Evolutionary conservation across 805 yeast species (phyloP).

Genomic region (Zygosaccharomyces bisporus): DNA sequence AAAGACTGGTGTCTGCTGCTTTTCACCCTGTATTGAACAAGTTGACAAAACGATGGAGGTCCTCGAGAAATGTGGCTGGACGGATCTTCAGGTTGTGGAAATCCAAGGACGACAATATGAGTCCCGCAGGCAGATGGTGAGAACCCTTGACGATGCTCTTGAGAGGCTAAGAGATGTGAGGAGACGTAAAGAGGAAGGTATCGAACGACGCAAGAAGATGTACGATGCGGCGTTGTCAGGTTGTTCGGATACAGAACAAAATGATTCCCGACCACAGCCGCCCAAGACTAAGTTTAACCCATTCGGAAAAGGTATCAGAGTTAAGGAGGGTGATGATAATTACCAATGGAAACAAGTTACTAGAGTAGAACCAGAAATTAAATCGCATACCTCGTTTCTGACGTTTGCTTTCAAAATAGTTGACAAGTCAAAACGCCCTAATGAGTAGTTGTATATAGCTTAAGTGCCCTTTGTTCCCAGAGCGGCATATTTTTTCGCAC

Average conservation of each 20-base stretch:
- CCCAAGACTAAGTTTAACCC: slow-evolving; percentile 71
- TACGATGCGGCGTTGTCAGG: slow-evolving; percentile 25
- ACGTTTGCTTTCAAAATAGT: slow-evolving; percentile 71
- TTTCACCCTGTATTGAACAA: slow-evolving; percentile 97
- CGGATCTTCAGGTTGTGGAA: slow-evolving; percentile 85
- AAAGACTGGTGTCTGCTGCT: slow-evolving; percentile 79
- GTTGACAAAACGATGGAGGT: slow-evolving; percentile 82
- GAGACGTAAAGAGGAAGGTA: slow-evolving; percentile 61
- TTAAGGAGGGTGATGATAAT: slow-evolving; percentile 80
- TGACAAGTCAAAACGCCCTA: slow-evolving; percentile 19
- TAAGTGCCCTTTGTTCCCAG: slow-evolving; percentile 56
- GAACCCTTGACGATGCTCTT: slow-evolving; percentile 75
- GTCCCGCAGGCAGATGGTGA: slow-evolving; percentile 82
- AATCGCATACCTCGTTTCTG: slow-evolving; percentile 89
- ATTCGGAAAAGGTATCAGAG: slow-evolving; percentile 83
- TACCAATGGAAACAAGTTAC: slow-evolving; percentile 85
- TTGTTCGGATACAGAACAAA: slow-evolving; percentile 25
- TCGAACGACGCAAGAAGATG: slow-evolving; percentile 49
- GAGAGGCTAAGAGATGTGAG: slow-evolving; percentile 77
- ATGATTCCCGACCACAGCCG: slow-evolving; percentile 29
- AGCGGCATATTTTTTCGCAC: slow-evolving; percentile 74
- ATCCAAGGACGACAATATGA: slow-evolving; percentile 83
- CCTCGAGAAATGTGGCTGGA: slow-evolving; percentile 75
- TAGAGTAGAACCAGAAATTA: slow-evolving; percentile 76
- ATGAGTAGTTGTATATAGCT: slow-evolving; percentile 10